These are phyloP conservation scores for Chimonanthus salicifolius DNA, from an alignment of 164 flowering plant genomes.

Conservation along the genomic window DNA sequence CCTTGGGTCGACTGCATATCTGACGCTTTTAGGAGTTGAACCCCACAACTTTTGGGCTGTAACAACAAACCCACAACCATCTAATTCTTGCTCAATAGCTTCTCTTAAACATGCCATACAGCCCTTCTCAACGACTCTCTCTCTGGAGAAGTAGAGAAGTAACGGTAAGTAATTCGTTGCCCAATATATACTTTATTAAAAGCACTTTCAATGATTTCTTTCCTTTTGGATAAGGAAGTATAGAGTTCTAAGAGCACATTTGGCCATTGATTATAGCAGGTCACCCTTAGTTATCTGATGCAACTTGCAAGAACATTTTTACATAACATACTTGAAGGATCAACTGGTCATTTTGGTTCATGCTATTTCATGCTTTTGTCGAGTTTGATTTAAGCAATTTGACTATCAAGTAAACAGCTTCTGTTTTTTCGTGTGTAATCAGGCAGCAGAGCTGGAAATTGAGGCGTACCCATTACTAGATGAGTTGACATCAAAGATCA, in stretches of 20 bases:
- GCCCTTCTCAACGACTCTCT: too few relatives aligned
- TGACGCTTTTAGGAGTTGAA: too few relatives aligned
- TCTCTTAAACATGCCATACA: too few relatives aligned
- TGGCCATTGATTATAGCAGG: neutral
- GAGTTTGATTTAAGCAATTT: too few relatives aligned
- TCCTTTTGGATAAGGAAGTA: too few relatives aligned
- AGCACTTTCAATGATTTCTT: neutral
- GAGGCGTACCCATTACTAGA: conserved; percentile 43
- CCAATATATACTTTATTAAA: neutral
- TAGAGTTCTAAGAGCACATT: neutral
- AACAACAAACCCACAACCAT: too few relatives aligned
- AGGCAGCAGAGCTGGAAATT: conserved; percentile 37
- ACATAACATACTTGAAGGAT: neutral
- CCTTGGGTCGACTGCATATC: too few relatives aligned
- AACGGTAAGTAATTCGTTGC: too few relatives aligned
- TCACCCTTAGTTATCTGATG: neutral
- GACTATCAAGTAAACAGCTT: neutral
- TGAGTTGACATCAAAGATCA: conserved; percentile 42
- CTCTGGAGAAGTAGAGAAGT: too few relatives aligned
- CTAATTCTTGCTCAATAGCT: too few relatives aligned
- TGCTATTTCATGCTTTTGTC: neutral
- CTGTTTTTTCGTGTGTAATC: neutral
- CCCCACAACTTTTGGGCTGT: too few relatives aligned
- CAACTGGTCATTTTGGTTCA: neutral
- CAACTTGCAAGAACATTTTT: neutral